phyloP scores from a whole-genome alignment of 768 basidiomycete genomes.

The Rickenella mellea region DNA sequence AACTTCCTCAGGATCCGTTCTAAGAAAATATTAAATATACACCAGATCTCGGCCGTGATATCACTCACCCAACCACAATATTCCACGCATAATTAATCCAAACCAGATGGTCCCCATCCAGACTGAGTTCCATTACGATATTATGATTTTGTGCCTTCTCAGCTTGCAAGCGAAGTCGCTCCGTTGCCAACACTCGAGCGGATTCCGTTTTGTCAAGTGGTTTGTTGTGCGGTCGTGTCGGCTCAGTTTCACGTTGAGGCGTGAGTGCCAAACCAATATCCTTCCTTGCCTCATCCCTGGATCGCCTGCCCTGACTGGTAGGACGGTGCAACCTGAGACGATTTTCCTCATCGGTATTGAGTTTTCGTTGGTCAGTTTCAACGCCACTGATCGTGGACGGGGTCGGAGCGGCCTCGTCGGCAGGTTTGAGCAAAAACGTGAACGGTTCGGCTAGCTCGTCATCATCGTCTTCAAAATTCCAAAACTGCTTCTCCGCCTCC shows the following conservation, averaged over 20 bases:
- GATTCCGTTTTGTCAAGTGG: slow-evolving; percentile 57
- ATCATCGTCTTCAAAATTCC: slow-evolving; percentile 94
- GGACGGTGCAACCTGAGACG: slow-evolving; percentile 39
- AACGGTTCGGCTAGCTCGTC: slow-evolving; percentile 87
- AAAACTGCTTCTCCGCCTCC: slow-evolving; percentile 99
- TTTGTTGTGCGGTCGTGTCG: slow-evolving; percentile 32
- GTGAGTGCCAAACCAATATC: slow-evolving; percentile 28
- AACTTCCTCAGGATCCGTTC: slow-evolving; percentile 75
- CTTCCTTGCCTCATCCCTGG: slow-evolving; percentile 51
- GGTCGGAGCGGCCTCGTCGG: slow-evolving; percentile 44
- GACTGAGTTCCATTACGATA: slow-evolving; percentile 87
- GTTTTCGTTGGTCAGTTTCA: slow-evolving; percentile 28
- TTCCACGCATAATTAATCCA: slow-evolving; percentile 97
- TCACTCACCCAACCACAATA: slow-evolving; percentile 76
- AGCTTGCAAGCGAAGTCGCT: slow-evolving; percentile 80
- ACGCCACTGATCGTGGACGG: slow-evolving; percentile 21
- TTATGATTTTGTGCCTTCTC: slow-evolving; percentile 95
- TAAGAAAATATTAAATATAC: slow-evolving; percentile 23
- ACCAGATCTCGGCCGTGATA: slow-evolving; percentile 2
- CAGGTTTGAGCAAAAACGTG: slow-evolving; percentile 88
- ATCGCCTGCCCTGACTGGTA: slow-evolving; percentile 40
- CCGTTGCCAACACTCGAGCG: slow-evolving; percentile 77
- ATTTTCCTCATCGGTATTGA: slow-evolving; percentile 45
- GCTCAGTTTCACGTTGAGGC: slow-evolving; percentile 7
- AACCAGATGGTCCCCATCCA: slow-evolving; percentile 90